These are phyloP conservation scores for Phytopythium oedochilum DNA, from an alignment of 352 stramenopile species.

Conservation along the genomic window DNA sequence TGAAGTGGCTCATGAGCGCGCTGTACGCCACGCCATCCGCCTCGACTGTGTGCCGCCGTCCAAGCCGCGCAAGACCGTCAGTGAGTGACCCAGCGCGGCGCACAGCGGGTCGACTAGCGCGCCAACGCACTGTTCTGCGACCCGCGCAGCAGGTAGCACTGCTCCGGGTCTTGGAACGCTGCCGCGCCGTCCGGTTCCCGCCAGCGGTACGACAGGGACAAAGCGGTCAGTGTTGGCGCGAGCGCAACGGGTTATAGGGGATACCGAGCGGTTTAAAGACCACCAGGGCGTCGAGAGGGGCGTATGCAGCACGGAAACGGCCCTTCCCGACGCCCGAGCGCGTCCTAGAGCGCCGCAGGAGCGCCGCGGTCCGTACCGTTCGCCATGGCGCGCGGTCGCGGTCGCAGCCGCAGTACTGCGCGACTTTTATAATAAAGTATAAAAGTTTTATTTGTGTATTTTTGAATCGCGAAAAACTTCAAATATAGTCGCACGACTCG, in stretches of 20 bases:
- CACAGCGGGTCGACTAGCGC: neutral
- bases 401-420: no score
- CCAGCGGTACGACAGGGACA: neutral
- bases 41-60: slow-evolving; percentile 28
- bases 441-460: no score
- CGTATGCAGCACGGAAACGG: neutral
- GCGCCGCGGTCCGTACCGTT: neutral
- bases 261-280: neutral
- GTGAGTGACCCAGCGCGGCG: no score
- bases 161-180: slow-evolving; percentile 30
- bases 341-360: neutral
- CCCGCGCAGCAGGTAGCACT: slow-evolving; percentile 59
- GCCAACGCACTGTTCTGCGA: slow-evolving; percentile 46
- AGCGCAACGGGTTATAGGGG: no score
- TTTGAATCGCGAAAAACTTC: no score
- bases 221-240: no score
- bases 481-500: no score
- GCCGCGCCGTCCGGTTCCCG: neutral
- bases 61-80: neutral
- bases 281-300: neutral
- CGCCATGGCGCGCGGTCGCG: neutral
- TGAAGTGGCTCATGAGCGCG: slow-evolving; percentile 61
- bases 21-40: slow-evolving; percentile 52
- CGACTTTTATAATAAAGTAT: no score
- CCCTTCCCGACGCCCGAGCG: no score